These are phyloP conservation scores for Neurospora terricola DNA, from an alignment of 495 filamentous ascomycete species.

Conservation along the genomic window DNA sequence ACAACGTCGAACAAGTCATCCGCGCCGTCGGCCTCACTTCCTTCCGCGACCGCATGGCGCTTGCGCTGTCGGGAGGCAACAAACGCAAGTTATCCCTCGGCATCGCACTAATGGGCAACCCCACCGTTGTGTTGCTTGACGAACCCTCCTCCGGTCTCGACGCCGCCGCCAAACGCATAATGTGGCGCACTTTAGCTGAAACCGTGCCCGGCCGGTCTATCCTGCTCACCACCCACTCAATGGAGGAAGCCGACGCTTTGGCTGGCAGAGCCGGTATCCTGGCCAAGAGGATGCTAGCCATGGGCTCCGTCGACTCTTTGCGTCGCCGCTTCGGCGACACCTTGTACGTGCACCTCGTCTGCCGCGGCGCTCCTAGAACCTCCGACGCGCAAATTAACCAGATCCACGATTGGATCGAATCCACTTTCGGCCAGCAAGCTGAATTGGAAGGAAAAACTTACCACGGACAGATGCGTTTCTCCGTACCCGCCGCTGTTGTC, in stretches of 20 bases:
- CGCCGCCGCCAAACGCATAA: constrained; percentile 60
- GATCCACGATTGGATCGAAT: constrained; percentile 51
- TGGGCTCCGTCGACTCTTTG: constrained; percentile 52
- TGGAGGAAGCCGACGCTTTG: constrained; percentile 73
- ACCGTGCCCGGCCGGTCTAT: constrained; percentile 51
- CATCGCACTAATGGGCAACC: constrained; percentile 67
- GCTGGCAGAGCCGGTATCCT: constrained; percentile 62
- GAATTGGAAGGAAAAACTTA: constrained; percentile 61
- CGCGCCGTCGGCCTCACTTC: constrained; percentile 46
- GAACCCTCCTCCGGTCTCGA: constrained; percentile 63
- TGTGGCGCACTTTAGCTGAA: constrained; percentile 59
- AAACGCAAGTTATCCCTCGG: constrained; percentile 63
- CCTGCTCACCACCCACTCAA: constrained; percentile 67
- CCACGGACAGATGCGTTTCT: constrained; percentile 75
- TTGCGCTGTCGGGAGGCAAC: constrained; percentile 61
- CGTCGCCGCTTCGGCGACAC: constrained; percentile 49
- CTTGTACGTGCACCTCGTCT: constrained; percentile 64
- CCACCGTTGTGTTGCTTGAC: constrained; percentile 61
- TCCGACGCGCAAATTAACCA: constrained; percentile 50
- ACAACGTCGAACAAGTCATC: constrained; percentile 52
- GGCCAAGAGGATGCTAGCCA: constrained; percentile 59
- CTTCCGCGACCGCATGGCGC: constrained; percentile 52
- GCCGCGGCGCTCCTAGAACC: constrained; percentile 60
- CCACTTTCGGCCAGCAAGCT: constrained; percentile 49
- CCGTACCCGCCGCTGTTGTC: constrained; percentile 41